Conservation (phyloP, 768 basidiomycete genomes). For the Podaxis rugospora region DNA sequence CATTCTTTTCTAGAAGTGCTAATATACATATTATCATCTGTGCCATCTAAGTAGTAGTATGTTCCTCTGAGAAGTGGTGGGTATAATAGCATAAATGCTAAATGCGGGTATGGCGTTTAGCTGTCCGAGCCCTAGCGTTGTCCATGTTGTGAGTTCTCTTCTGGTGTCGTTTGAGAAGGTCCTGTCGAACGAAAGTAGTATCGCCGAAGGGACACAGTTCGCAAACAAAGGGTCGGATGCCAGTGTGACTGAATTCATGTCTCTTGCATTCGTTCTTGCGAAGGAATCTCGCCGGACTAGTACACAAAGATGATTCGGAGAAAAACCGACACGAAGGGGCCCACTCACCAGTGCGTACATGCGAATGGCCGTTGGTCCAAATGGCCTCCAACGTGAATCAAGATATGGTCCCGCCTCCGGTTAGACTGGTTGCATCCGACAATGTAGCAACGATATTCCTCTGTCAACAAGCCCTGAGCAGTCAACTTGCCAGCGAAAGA, state of each 20-base stretch:
- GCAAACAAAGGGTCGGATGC: constrained; percentile 55
- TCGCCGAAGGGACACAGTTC: constrained; percentile 42
- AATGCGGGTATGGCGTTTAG: constrained; percentile 15
- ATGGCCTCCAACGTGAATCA: constrained; percentile 71
- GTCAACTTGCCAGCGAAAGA: constrained; percentile 67
- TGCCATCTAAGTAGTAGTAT: background rate
- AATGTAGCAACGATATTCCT: constrained; percentile 67
- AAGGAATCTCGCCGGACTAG: constrained; percentile 57
- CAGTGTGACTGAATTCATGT: constrained; percentile 63
- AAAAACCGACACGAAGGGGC: background rate
- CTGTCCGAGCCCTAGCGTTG: constrained; percentile 24
- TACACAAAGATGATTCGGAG: constrained; percentile 3
- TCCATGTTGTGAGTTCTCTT: constrained; percentile 48
- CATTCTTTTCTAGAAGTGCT: constrained; percentile 2
- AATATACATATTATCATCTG: constrained; percentile 1
- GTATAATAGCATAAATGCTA: background rate
- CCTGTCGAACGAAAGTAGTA: constrained; percentile 60
- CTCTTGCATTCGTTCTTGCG: constrained; percentile 78
- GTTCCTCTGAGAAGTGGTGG: background rate
- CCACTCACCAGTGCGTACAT: constrained; percentile 59
- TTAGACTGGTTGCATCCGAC: constrained; percentile 62
- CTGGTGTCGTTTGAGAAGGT: constrained; percentile 63
- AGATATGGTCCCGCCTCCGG: constrained; percentile 70
- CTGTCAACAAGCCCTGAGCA: constrained; percentile 47
- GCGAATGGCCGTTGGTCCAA: constrained; percentile 64